Evolutionary conservation across 768 basidiomycete genomes (phyloP), one percentile per base, ranked within the genome.

Genomic region (Phallus indusiatus): DNA sequence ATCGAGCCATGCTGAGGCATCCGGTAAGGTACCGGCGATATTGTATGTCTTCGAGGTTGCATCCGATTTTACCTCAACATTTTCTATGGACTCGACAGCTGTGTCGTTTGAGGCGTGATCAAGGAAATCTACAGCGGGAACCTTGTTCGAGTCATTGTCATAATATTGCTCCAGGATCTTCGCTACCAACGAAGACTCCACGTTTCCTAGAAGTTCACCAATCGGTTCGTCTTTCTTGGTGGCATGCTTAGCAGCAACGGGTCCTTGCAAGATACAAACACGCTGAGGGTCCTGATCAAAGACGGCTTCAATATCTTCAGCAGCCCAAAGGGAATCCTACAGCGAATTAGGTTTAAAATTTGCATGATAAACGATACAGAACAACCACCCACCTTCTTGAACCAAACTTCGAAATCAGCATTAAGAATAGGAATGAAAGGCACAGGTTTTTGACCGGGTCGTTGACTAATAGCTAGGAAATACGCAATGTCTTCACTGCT

Each of bases 261-360:
- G 96, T 20, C 96, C 96, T 73, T 96, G 94, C 55, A 99, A 82
- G 65, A 99, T 95, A 68, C 93, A 95, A 24, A 98, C 94, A 62
- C 96, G 88, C 72, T 99, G 91, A 22, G 95, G 95, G 71, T 98
- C 96, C 74, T 95, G 93, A 73, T 98, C 96, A 68, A 98, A 96
- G 47, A 99, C 94, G 14, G 94, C 95, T 62, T 98, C 96, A 63
- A 97, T 94, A 70, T 99, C 96, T 72, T 97, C 95, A 1, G 93
- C 90, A 46, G 90, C 89, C 94, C 95, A 97, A 11, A 98, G 82
- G 7, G 95, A 98, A 71, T 97, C 95, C 90, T 92, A 64, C 20
- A 54, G 62, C 49, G 22, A 21, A 55, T 70, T 24, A 64, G 61
- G 12, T 62, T 53, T 47, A 22, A 59, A 64, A 59, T 55, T 52